Percentiles rank a stretch among this genome's conserved stretches.
Conservation (phyloP, 2,329 filamentous ascomycete species). For the Clonostachys rhizophaga region DNA sequence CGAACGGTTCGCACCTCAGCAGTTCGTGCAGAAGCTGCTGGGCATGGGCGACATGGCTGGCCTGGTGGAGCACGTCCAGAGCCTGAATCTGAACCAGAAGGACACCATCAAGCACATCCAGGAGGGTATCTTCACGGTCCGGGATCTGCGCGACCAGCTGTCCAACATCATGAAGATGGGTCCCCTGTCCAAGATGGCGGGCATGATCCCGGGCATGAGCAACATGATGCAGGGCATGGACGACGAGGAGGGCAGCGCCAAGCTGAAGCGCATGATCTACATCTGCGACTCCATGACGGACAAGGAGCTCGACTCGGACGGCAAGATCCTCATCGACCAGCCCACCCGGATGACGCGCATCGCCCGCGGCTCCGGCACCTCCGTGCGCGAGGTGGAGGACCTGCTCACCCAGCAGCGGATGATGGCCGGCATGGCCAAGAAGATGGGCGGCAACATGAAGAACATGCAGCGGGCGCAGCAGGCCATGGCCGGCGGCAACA, state of each 20-base stretch:
- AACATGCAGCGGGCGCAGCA: constrained; percentile 94
- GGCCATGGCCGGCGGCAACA: constrained; percentile 86
- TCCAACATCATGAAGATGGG: constrained; percentile 99
- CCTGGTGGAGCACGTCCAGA: constrained; percentile 93
- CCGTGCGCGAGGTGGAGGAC: constrained; percentile 90
- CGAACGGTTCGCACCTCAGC: constrained; percentile 86
- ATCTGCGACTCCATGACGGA: constrained; percentile 98
- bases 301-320: constrained; percentile 92
- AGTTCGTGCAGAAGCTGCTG: constrained; percentile 89
- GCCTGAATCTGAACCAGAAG: constrained; percentile 92
- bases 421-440: constrained; percentile 99
- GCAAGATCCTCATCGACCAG: constrained; percentile 89
- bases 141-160: constrained; percentile 91
- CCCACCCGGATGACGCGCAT: constrained; percentile 90
- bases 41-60: constrained; percentile 98
- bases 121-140: constrained; percentile 92
- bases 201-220: constrained; percentile 95
- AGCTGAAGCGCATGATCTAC: constrained; percentile 97
- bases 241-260: constrained; percentile 89
- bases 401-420: constrained; percentile 95
- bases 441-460: constrained; percentile 96
- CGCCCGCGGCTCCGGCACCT: constrained; percentile 84
- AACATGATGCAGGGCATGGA: constrained; percentile 95
- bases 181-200: constrained; percentile 91
- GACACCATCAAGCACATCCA: constrained; percentile 99